These are phyloP conservation scores for Aspergillus melleus DNA, from an alignment of 2,329 filamentous ascomycete species.

Conservation along the genomic window DNA sequence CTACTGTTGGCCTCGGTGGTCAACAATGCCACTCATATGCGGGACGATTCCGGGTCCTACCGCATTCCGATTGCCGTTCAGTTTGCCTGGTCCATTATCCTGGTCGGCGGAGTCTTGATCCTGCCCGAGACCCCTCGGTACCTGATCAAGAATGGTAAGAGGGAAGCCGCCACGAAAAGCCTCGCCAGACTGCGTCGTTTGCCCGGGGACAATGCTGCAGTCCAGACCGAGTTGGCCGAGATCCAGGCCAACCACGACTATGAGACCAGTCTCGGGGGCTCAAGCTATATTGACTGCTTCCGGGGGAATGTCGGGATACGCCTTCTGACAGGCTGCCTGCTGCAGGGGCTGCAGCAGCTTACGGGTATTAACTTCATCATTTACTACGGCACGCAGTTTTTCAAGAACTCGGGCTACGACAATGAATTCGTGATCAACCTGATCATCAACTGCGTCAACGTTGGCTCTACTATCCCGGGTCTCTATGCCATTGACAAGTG, in stretches of 20 bases:
- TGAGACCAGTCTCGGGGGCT: conserved; percentile 57
- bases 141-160: conserved; percentile 73
- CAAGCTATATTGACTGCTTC: conserved; percentile 39
- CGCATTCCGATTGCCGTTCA: conserved; percentile 79
- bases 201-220: conserved; percentile 65
- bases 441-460: conserved; percentile 51
- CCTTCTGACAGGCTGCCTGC: conserved; percentile 38
- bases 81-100: conserved; percentile 75
- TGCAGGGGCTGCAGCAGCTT: conserved; percentile 44
- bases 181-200: conserved; percentile 69
- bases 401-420: conserved; percentile 39
- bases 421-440: conserved; percentile 50
- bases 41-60: conserved; percentile 65
- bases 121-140: conserved; percentile 83
- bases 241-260: conserved; percentile 86
- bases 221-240: conserved; percentile 75
- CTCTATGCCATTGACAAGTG: conserved; percentile 52
- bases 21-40: conserved; percentile 67
- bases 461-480: conserved; percentile 49
- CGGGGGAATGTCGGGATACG: conserved; percentile 38
- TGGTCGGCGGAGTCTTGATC: conserved; percentile 68
- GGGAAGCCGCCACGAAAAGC: conserved; percentile 62
- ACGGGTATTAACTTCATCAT: conserved; percentile 47
- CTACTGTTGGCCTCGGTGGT: conserved; percentile 71
- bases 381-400: conserved; percentile 44